Evolutionary conservation across 306 rosid genomes (phyloP), one percentile per base, ranked within the genome.

Genomic region (Abrus pulchellus): DNA sequence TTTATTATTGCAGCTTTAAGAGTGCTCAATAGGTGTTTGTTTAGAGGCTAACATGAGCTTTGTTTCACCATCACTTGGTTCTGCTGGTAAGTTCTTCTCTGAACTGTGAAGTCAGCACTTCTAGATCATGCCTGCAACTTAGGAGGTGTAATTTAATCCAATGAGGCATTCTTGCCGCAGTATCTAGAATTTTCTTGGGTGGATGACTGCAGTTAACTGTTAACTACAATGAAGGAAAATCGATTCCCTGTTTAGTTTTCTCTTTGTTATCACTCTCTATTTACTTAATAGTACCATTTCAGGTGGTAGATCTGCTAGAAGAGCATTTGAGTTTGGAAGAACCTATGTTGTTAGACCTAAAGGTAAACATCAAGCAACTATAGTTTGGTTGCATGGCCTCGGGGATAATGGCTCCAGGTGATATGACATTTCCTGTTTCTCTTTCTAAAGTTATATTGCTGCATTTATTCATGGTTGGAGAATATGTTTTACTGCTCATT

Each of bases 381-480:
- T 95, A 67, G 97, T 95, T 82, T 95, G 99, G 99, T 90, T 95
- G 43, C 99, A 93, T 78, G 99, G 99, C 73, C 98, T 95, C n/a
- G 99, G 99, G 29, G 99, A 95, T 81, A 93, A 95, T 85, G 99
- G 99, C 83, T 86, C 99, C 76, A 95, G 99, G 99, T 95, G 86
- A 67, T 68, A 67, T 55, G 68, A 53, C 83, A 69, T 75, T 72
- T 52, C 80, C 75, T 83, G n/a, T 73, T 64, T 41, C 67, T 67
- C 63, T 63, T 62, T 44, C 44, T 55, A 40, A 56, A 65, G 67
- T 79, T 36, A 48, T 41, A 7, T 77, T 32, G 5, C 57, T 56
- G 67, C 40, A 69, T 62, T 78, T 72, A 38, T 67, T 40, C 9
- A 9, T 38, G 50, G 27, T 47, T 48, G 44, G 72, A 29, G 69